Evolutionary conservation across 805 yeast genomes (phyloP).

Genomic region (Suhomyces pyralidae): DNA sequence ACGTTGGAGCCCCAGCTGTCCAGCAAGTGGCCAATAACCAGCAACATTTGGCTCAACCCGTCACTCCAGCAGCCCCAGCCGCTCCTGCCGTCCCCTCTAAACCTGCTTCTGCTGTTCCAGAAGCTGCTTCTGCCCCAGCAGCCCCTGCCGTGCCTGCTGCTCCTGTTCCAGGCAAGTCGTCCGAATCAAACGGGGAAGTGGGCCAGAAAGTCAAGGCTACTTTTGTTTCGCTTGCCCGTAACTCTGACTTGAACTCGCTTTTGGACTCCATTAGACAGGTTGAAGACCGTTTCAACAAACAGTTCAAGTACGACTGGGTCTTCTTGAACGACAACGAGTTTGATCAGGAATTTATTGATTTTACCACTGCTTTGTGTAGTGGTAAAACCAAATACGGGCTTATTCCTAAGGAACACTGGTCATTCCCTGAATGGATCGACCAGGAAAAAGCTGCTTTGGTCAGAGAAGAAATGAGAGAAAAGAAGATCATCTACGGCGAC

Average conservation of each 20-base stretch:
- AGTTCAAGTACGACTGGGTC: slow-evolving; percentile 90
- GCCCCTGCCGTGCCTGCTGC: slow-evolving; percentile 8
- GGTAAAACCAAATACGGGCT: slow-evolving; percentile 77
- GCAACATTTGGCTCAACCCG: neutral
- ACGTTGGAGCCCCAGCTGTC: slow-evolving; percentile 21
- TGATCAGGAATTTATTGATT: slow-evolving; percentile 71
- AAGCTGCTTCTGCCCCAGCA: neutral
- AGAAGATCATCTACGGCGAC: slow-evolving; percentile 69
- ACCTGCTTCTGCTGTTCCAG: neutral
- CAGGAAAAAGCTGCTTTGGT: slow-evolving; percentile 62
- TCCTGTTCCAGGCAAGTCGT: slow-evolving; percentile 8
- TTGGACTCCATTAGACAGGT: slow-evolving; percentile 67
- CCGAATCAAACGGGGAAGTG: neutral
- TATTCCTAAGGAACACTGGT: slow-evolving; percentile 85
- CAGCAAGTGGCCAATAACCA: slow-evolving; percentile 37
- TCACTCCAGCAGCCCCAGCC: slow-evolving; percentile 6
- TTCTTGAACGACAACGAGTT: slow-evolving; percentile 87
- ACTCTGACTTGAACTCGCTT: slow-evolving; percentile 62
- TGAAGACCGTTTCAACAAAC: slow-evolving; percentile 84
- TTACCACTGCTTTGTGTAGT: slow-evolving; percentile 64
- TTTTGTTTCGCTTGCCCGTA: slow-evolving; percentile 77
- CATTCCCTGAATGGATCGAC: slow-evolving; percentile 82
- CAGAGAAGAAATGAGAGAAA: slow-evolving; percentile 54
- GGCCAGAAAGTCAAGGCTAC: slow-evolving; percentile 61
- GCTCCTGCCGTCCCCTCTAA: slow-evolving; percentile 1